Evolutionary conservation across 257 asterid genomes (phyloP).

Genomic region (Catharanthus roseus): DNA sequence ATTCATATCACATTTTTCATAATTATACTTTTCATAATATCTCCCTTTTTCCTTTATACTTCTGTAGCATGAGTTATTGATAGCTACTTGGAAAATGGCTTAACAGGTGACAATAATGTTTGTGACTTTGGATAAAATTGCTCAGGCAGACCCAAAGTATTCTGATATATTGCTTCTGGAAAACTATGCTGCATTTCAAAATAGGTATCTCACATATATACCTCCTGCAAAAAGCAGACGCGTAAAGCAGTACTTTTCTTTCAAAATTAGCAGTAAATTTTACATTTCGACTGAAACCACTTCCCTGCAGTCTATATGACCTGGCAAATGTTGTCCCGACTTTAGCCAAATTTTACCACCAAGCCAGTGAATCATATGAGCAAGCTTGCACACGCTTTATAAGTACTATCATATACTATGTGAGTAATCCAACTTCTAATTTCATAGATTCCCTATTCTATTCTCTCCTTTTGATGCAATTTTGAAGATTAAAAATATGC

Average conservation of each 20-base stretch:
- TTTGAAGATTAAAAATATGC: slow-evolving; percentile 8
- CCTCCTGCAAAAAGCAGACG: background rate
- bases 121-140: slow-evolving; percentile 88
- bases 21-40: background rate
- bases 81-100: slow-evolving; percentile 30
- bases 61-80: background rate
- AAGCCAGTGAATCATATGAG: slow-evolving; percentile 96
- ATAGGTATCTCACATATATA: slow-evolving; percentile 48
- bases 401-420: slow-evolving; percentile 75
- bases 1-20: background rate
- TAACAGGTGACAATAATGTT: slow-evolving; percentile 93
- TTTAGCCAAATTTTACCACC: slow-evolving; percentile 93
- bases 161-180: slow-evolving; percentile 80
- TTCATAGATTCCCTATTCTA: slow-evolving; percentile 9
- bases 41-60: background rate
- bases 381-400: slow-evolving; percentile 83
- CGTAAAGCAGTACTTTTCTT: background rate
- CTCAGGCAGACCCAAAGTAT: slow-evolving; percentile 80
- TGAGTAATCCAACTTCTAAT: slow-evolving; percentile 34
- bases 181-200: slow-evolving; percentile 97
- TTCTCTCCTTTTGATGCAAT: slow-evolving; percentile 9
- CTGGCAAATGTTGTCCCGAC: slow-evolving; percentile 95
- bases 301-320: slow-evolving; percentile 74
- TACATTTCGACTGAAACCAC: slow-evolving; percentile 26
- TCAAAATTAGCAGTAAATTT: slow-evolving; percentile 8